Evolutionary conservation across 192 early-diverging fungal genomes (phyloP).

Genomic region (Podochytrium sp.): DNA sequence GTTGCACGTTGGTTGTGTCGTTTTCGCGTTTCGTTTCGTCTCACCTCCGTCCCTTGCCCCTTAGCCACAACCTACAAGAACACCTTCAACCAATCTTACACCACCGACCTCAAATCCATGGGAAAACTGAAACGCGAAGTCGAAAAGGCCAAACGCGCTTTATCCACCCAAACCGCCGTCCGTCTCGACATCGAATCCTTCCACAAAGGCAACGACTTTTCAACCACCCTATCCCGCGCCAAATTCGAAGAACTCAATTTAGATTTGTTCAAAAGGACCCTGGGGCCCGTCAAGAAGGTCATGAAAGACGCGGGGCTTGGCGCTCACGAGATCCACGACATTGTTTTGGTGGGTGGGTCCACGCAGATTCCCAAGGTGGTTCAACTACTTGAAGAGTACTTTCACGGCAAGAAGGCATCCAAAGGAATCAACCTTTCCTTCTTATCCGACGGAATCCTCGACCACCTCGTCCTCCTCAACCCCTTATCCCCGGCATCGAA

Average conservation of each 20-base stretch:
- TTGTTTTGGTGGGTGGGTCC: slow-evolving; percentile 92
- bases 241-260: slow-evolving; percentile 96
- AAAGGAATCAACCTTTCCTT: slow-evolving; percentile 96
- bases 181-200: slow-evolving; percentile 94
- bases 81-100: slow-evolving; percentile 78
- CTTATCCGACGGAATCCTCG: too few relatives aligned
- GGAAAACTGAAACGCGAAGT: slow-evolving; percentile 93
- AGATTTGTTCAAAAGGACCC: slow-evolving; percentile 89
- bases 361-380: slow-evolving; percentile 95
- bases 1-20: slow-evolving; percentile 87
- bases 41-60: too few relatives aligned
- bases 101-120: slow-evolving; percentile 85
- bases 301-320: slow-evolving; percentile 90
- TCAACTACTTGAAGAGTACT: slow-evolving; percentile 82
- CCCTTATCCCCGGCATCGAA: slow-evolving; percentile 93
- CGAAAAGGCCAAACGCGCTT: slow-evolving; percentile 95
- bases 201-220: slow-evolving; percentile 83
- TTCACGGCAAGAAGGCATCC: slow-evolving; percentile 92
- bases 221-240: slow-evolving; percentile 91
- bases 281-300: slow-evolving; percentile 93
- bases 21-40: too few relatives aligned
- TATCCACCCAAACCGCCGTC: slow-evolving; percentile 91
- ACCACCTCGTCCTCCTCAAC: too few relatives aligned
- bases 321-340: slow-evolving; percentile 82
- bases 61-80: slow-evolving; percentile 89